Percentiles rank a stretch among this genome's conserved stretches.
Conservation (phyloP, 805 yeast species). For the Kurtzmaniella cleridarum region DNA sequence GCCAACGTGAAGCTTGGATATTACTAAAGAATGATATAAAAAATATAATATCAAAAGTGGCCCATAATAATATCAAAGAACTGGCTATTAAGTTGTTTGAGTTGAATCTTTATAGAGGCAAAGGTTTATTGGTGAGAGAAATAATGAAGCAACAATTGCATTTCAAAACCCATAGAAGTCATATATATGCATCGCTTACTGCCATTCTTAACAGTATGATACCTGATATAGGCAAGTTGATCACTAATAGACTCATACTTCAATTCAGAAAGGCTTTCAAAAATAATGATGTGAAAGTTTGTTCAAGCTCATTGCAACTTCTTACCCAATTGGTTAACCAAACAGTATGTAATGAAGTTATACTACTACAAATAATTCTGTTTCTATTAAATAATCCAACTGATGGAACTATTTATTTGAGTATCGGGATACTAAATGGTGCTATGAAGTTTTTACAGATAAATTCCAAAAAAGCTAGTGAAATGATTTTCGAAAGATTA, state of each 20-base stretch:
- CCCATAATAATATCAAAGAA: slow-evolving; percentile 41
- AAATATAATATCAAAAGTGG: slow-evolving; percentile 42
- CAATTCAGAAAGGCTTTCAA: slow-evolving; percentile 54
- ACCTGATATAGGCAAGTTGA: slow-evolving; percentile 61
- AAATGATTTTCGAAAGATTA: slow-evolving; percentile 53
- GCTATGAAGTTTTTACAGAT: slow-evolving; percentile 49
- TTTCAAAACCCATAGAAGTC: slow-evolving; percentile 33
- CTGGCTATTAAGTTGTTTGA: slow-evolving; percentile 45
- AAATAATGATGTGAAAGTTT: slow-evolving; percentile 38
- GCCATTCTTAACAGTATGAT: slow-evolving; percentile 60
- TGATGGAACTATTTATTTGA: slow-evolving; percentile 52
- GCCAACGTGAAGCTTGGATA: slow-evolving; percentile 57
- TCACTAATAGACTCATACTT: slow-evolving; percentile 48
- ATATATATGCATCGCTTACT: slow-evolving; percentile 52
- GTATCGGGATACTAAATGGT: slow-evolving; percentile 43
- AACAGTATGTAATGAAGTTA: slow-evolving; percentile 39
- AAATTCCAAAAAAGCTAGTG: slow-evolving; percentile 39
- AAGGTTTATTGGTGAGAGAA: slow-evolving; percentile 54
- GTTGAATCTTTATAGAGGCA: slow-evolving; percentile 55
- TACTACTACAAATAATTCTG: slow-evolving; percentile 31
- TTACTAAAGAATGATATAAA: slow-evolving; percentile 42
- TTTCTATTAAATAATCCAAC: slow-evolving; percentile 38
- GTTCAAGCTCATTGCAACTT: slow-evolving; percentile 41
- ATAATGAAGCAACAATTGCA: slow-evolving; percentile 49
- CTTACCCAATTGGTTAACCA: slow-evolving; percentile 61